Conservation (phyloP, 345 rosid genomes). For the Firmiana major region DNA sequence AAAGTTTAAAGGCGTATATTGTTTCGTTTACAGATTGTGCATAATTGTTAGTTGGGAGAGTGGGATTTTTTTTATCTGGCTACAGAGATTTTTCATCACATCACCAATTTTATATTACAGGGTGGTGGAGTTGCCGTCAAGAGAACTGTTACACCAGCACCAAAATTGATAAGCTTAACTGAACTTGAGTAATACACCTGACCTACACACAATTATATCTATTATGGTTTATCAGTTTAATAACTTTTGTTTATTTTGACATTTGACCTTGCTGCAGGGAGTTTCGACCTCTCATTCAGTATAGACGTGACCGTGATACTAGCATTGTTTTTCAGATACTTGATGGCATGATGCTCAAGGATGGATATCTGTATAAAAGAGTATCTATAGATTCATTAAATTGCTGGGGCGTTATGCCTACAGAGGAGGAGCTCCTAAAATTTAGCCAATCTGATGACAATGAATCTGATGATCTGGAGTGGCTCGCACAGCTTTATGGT, state of each 20-base stretch:
- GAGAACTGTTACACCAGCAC: constrained; percentile 24
- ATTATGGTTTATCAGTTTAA: not conserved
- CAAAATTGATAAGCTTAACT: not conserved
- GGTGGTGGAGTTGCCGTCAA: constrained; percentile 67
- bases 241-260: constrained; percentile 1
- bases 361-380: constrained; percentile 76
- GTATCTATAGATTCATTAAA: constrained; percentile 68
- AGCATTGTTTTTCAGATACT: constrained; percentile 57
- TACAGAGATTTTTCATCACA: not conserved
- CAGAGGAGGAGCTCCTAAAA: constrained; percentile 73
- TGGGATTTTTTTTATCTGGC: not conserved
- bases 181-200: constrained; percentile 42
- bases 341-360: constrained; percentile 85
- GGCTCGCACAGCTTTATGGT: constrained; percentile 89
- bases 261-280: constrained; percentile 47
- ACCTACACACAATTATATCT: constrained; percentile 13
- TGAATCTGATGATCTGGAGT: constrained; percentile 57
- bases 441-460: constrained; percentile 55
- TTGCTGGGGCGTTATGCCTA: constrained; percentile 60
- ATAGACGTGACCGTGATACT: constrained; percentile 83
- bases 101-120: constrained; percentile 32
- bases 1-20: not conserved
- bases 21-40: not conserved
- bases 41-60: not conserved
- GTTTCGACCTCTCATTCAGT: constrained; percentile 76